Conservation (phyloP, 331 rosid species). For the Phaseolus coccineus region DNA sequence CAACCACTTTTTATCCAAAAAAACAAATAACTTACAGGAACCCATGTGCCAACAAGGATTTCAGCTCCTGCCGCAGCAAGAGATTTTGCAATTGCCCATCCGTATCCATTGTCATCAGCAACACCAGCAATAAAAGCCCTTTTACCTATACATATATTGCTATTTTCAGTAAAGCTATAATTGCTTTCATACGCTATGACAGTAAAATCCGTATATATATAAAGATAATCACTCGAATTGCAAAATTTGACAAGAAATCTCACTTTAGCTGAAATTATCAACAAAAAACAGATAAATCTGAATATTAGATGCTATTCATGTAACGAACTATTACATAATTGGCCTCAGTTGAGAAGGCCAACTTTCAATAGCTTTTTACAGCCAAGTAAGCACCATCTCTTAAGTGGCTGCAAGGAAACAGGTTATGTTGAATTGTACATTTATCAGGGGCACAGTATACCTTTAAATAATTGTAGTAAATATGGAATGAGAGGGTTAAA, state of each 20-base stretch:
- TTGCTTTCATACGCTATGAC: conserved; percentile 18
- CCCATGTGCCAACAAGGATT: conserved; percentile 97
- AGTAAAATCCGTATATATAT: conserved; percentile 2
- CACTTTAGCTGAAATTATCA: neutral
- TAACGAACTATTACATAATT: conserved; percentile 9
- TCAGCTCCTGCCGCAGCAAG: conserved; percentile 99
- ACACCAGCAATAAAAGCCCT: conserved; percentile 94
- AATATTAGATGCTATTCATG: neutral
- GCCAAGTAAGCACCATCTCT: conserved; percentile 9
- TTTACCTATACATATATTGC: conserved; percentile 61
- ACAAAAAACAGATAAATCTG: conserved; percentile 23
- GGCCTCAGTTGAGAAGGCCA: neutral
- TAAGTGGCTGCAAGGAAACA: neutral
- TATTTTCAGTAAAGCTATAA: conserved; percentile 23
- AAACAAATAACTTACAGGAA: conserved; percentile 72
- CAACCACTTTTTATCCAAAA: neutral
- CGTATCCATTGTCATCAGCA: conserved; percentile 94
- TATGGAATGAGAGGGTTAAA: neutral
- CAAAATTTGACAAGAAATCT: neutral
- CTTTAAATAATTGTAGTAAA: neutral
- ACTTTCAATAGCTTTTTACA: conserved; percentile 26
- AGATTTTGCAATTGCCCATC: conserved; percentile 97
- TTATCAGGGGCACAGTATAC: neutral
- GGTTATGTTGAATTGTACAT: neutral
- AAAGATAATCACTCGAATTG: neutral